These are phyloP conservation scores for Coprinopsis cinerea DNA, from an alignment of 768 basidiomycete species.

Conservation along the genomic window DNA sequence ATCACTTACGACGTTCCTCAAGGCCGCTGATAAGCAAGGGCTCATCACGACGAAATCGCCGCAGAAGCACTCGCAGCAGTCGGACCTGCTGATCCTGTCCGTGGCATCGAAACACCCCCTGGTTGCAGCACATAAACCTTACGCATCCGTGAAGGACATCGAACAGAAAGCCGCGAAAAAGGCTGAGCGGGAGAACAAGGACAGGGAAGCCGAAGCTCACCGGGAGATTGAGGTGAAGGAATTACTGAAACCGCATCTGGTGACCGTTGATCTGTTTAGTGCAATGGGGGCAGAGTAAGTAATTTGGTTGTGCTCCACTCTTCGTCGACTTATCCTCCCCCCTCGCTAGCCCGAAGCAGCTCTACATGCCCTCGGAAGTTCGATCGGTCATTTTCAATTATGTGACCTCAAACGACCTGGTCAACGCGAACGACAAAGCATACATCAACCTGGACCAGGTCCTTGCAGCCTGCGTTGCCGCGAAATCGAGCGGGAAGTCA, in stretches of 20 bases:
- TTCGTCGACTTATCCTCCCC: neutral
- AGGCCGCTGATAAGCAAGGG: constrained; percentile 65
- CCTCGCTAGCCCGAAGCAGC: constrained; percentile 36
- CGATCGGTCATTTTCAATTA: constrained; percentile 56
- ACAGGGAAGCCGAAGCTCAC: constrained; percentile 32
- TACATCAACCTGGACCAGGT: constrained; percentile 65
- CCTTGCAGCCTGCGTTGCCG: constrained; percentile 30
- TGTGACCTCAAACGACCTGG: constrained; percentile 50
- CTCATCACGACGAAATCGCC: constrained; percentile 68
- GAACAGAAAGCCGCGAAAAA: constrained; percentile 60
- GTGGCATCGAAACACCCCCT: constrained; percentile 54
- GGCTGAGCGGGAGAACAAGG: constrained; percentile 42
- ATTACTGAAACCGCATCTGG: constrained; percentile 69
- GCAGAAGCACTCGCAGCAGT: constrained; percentile 39
- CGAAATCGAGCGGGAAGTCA: constrained; percentile 28
- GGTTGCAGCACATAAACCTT: constrained; percentile 44
- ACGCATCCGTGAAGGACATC: constrained; percentile 59
- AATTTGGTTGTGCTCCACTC: too few species aligned
- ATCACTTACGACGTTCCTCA: constrained; percentile 77
- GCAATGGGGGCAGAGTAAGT: constrained; percentile 59
- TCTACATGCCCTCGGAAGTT: constrained; percentile 57
- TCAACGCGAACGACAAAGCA: constrained; percentile 60
- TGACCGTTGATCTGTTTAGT: constrained; percentile 54
- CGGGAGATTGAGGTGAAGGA: constrained; percentile 57
- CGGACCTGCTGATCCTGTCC: constrained; percentile 48